Evolutionary conservation across 2,329 filamentous ascomycete genomes (phyloP).

Genomic region (Microsporum ferrugineum): DNA sequence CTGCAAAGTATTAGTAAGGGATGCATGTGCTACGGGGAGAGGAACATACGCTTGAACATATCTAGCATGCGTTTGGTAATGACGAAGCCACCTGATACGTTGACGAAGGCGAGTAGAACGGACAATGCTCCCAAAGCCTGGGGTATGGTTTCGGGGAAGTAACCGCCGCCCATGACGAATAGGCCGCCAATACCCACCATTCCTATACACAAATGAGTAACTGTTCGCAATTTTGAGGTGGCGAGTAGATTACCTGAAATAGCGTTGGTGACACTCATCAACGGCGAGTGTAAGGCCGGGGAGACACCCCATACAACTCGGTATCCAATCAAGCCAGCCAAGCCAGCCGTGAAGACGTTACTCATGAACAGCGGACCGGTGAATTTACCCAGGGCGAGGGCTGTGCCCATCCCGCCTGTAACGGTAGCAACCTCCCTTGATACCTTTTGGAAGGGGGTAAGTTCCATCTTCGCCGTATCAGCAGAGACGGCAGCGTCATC

Average conservation of each 20-base stretch:
- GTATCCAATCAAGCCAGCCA: conserved; percentile 78
- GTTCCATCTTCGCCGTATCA: conserved; percentile 49
- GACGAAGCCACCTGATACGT: conserved; percentile 78
- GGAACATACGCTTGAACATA: conserved; percentile 61
- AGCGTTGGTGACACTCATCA: conserved; percentile 90
- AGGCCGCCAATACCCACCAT: conserved; percentile 84
- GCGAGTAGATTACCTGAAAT: conserved; percentile 53
- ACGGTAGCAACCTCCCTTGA: conserved; percentile 63
- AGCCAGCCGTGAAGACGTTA: conserved; percentile 72
- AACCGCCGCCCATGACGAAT: conserved; percentile 78
- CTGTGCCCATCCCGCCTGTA: conserved; percentile 65
- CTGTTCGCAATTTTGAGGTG: neutral
- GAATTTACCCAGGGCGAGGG: conserved; percentile 64
- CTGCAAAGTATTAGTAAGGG: conserved; percentile 23
- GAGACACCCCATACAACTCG: conserved; percentile 77
- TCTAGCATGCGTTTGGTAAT: conserved; percentile 90
- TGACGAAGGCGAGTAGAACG: conserved; percentile 76
- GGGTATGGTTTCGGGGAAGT: conserved; percentile 63
- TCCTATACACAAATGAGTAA: conserved; percentile 29
- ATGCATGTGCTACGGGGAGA: neutral
- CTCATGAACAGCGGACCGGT: conserved; percentile 78
- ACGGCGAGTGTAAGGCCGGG: conserved; percentile 71
- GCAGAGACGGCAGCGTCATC: conserved; percentile 26
- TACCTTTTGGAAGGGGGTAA: conserved; percentile 74
- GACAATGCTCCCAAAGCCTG: conserved; percentile 68